Evolutionary conservation across 2,329 filamentous ascomycete species (phyloP).

Genomic region (Pseudocercospora macadamiae): DNA sequence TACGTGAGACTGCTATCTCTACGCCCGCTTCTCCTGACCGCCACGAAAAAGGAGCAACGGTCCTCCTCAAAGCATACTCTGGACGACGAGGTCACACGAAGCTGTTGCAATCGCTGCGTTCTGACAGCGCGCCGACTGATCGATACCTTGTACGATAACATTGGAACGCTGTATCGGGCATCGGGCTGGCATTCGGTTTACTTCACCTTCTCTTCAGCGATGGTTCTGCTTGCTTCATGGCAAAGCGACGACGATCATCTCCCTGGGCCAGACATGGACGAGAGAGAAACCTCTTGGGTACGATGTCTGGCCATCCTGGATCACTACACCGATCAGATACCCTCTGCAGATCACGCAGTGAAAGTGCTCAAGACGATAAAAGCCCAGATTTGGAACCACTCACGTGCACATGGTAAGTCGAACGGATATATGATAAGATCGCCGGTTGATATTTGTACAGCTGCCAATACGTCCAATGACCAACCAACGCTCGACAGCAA

Average conservation of each 20-base stretch:
- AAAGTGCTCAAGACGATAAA: constrained; percentile 30
- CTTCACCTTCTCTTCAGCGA: constrained; percentile 31
- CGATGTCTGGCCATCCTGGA: constrained; percentile 28
- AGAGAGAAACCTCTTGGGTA: constrained; percentile 27
- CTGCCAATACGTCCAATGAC: not conserved
- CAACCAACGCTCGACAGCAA: not conserved
- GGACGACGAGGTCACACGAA: constrained; percentile 40
- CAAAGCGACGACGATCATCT: constrained; percentile 19
- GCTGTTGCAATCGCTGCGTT: constrained; percentile 33
- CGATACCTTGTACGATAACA: constrained; percentile 40
- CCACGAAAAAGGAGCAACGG: constrained; percentile 34
- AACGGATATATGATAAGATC: not conserved
- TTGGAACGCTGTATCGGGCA: constrained; percentile 29
- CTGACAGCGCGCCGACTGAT: constrained; percentile 42
- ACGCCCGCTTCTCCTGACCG: constrained; percentile 36
- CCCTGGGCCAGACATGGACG: constrained; percentile 13
- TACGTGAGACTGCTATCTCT: constrained; percentile 31
- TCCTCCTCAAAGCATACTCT: constrained; percentile 35
- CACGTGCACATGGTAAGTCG: constrained; percentile 6
- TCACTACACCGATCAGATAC: constrained; percentile 30
- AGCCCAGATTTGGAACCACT: constrained; percentile 18
- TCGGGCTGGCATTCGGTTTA: constrained; percentile 34
- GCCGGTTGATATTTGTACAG: not conserved
- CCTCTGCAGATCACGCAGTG: constrained; percentile 28
- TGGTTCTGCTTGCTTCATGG: constrained; percentile 29